A percentile compares a stretch with the other conserved stretches of the same genome.
phyloP scores from a whole-genome alignment of 2,329 filamentous ascomycete genomes.

The Atkinsonella hypoxylon region DNA sequence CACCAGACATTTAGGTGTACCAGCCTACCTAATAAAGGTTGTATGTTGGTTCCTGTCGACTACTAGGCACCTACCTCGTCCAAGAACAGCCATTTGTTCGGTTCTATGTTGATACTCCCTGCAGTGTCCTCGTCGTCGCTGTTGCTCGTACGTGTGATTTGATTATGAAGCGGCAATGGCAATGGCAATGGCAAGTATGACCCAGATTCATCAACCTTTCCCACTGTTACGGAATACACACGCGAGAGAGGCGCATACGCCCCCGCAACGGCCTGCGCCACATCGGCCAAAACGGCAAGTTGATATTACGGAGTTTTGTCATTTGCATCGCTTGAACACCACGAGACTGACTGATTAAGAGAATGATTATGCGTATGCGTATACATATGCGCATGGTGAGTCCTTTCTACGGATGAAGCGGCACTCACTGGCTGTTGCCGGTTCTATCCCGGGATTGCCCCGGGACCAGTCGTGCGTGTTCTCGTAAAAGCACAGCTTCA shows the following conservation, averaged over 20 bases:
- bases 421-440: not conserved
- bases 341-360: not conserved
- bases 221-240: not conserved
- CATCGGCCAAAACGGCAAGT: constrained; percentile 4
- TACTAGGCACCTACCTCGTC: too few species aligned
- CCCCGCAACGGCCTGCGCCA: constrained; percentile 4
- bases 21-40: too few species aligned
- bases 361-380: not conserved
- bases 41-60: not conserved
- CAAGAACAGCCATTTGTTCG: too few species aligned
- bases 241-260: not conserved
- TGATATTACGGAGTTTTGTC: not conserved
- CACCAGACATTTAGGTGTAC: too few species aligned
- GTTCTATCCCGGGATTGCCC: not conserved
- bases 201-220: not conserved
- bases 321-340: not conserved
- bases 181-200: not conserved
- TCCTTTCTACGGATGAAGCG: not conserved
- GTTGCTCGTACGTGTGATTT: not conserved
- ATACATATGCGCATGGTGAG: not conserved
- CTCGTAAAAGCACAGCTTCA: not conserved
- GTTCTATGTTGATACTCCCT: too few species aligned
- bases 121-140: not conserved
- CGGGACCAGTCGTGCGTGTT: not conserved
- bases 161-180: not conserved